Percentiles rank a stretch among this genome's conserved stretches.
Evolutionary conservation across 164 flowering plant genomes (phyloP).

Genomic region (Tinospora cordifolia): DNA sequence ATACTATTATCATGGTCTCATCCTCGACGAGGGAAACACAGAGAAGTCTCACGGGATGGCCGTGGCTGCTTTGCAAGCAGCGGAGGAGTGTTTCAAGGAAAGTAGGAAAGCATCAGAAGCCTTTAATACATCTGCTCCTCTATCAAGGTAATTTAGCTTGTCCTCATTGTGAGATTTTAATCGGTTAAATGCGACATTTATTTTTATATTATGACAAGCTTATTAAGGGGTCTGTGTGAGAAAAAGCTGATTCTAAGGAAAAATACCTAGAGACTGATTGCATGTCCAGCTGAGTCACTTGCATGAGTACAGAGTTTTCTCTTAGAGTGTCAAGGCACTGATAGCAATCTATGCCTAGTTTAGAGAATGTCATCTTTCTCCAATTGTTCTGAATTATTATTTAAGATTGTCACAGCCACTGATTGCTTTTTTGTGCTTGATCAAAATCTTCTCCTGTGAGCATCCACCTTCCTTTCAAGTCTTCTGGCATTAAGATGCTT

Average conservation of each 20-base stretch:
- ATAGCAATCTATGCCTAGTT: neutral
- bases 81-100: constrained; percentile 85
- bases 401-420: too few species aligned
- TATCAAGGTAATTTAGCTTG: constrained; percentile 49
- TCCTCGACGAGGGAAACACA: constrained; percentile 90
- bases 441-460: neutral
- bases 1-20: constrained; percentile 92
- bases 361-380: neutral
- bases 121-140: constrained; percentile 57
- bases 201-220: neutral
- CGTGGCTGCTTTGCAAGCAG: constrained; percentile 89
- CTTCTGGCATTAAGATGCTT: neutral
- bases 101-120: constrained; percentile 67
- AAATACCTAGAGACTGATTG: neutral
- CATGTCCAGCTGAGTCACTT: neutral
- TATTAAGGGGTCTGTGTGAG: neutral
- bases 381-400: neutral
- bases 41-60: constrained; percentile 95
- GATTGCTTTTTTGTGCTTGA: too few species aligned
- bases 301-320: neutral
- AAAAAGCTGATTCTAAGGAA: too few species aligned
- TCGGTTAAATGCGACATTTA: neutral
- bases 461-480: neutral
- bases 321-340: neutral
- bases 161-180: constrained; percentile 3